Evolutionary conservation across 202 grass and related monocot genomes (phyloP), one percentile per base, ranked within the genome.

Genomic region (Panicum hallii): DNA sequence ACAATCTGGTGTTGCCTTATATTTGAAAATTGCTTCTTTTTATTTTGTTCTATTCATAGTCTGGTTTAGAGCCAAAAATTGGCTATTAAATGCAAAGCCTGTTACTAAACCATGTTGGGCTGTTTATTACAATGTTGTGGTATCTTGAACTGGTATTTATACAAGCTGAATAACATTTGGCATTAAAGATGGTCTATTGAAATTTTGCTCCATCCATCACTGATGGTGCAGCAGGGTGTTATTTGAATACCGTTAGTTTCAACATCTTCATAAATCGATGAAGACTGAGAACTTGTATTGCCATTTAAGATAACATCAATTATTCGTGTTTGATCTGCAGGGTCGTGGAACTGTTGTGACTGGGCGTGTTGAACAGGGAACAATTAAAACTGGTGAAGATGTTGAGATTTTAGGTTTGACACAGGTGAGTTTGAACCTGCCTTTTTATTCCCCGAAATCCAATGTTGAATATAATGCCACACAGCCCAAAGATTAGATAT

Each of bases 341-440:
- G 97, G 97, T 23, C 97, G 92, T 90, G 97, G 97, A 20, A 99
- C 94, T 80, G 97, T 99, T 60, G 97, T 97, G 48, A 99, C 92
- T 55, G 97, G 97, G 5, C 91, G 94, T 89, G 50, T 97, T 57
- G 97, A 97, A 85, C 97, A 99, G 79, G 97, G 97, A 64, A 90
- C 66, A 63, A 97, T 99, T 53, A 99, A 99, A 94, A 97, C 94
- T 61, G 94, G 94, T 81, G 97, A 97, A 70, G 97, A 99, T 79
- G 90, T 99, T 90, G 97, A 99, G 82, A 82, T 99, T 41, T 77
- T 99, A 69, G 97, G 97, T 54, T 90, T 99, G 85, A 83, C 36
- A 0, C 92, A 94, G 72, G 97, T 99, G 65, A 86, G 75, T 84
- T 78, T 75, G 8, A 20, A 60, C 15, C 34, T 58, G 3, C 3